A percentile compares a stretch with the other conserved stretches of the same genome.
Evolutionary conservation across 164 flowering plant species (phyloP).

Genomic region (Liquidambar formosana): DNA sequence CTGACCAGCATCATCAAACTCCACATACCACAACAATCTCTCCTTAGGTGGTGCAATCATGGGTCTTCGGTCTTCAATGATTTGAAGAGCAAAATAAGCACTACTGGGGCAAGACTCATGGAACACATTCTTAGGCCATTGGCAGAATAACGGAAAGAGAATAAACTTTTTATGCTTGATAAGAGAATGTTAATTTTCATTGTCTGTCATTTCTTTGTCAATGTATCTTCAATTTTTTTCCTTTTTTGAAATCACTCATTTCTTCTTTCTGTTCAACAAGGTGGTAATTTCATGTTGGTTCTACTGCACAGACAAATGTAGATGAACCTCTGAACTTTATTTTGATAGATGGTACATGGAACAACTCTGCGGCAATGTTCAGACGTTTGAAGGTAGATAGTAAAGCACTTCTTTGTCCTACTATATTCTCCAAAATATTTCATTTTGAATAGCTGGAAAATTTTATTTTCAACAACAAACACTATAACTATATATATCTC

Average conservation of each 20-base stretch:
- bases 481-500: not conserved
- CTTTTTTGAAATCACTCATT: not conserved
- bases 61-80: slow-evolving; percentile 24
- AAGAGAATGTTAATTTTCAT: not conserved
- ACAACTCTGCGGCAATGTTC: slow-evolving; percentile 90
- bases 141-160: not conserved
- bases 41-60: no score
- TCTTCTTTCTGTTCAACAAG: slow-evolving; percentile 28
- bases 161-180: not conserved
- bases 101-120: not conserved
- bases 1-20: no score
- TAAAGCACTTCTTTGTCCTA: not conserved
- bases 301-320: slow-evolving; percentile 41
- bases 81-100: no score
- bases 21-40: no score
- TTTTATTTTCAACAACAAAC: not conserved
- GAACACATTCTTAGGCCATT: slow-evolving; percentile 13
- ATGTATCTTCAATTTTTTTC: slow-evolving; percentile 19
- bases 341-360: slow-evolving; percentile 97
- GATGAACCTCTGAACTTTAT: slow-evolving; percentile 60
- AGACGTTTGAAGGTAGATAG: slow-evolving; percentile 78
- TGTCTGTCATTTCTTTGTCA: not conserved
- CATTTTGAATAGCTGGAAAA: not conserved
- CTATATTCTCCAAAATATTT: not conserved
- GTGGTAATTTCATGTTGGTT: slow-evolving; percentile 33